Percentiles rank a stretch among this genome's conserved stretches.
Evolutionary conservation across 192 early-diverging fungal genomes (phyloP).

Genomic region (Globomyces pollinis-pini): DNA sequence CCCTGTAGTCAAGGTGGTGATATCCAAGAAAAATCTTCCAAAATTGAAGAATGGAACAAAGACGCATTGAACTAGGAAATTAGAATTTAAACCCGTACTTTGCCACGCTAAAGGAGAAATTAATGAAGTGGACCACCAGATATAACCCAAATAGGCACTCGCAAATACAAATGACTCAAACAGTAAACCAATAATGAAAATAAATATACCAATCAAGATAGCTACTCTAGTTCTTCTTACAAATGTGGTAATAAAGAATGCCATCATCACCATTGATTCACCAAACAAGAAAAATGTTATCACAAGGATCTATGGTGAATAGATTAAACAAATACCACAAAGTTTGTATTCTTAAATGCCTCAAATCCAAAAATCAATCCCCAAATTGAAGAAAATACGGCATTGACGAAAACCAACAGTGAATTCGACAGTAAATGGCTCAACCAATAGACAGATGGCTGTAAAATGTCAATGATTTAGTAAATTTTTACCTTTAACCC

Average conservation of each 20-base stretch:
- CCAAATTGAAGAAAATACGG: slow-evolving; percentile 49
- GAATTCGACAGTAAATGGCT: slow-evolving; percentile 53
- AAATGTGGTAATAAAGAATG: slow-evolving; percentile 61
- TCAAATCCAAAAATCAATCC: slow-evolving; percentile 55
- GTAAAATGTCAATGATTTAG: slow-evolving; percentile 1
- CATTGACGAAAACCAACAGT: slow-evolving; percentile 44
- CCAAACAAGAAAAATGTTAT: slow-evolving; percentile 72
- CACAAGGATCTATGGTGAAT: slow-evolving; percentile 34
- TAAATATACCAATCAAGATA: slow-evolving; percentile 65
- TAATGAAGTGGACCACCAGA: slow-evolving; percentile 38
- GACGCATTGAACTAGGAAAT: too few species aligned
- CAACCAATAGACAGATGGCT: slow-evolving; percentile 38
- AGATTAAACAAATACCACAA: too few species aligned
- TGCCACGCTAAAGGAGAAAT: slow-evolving; percentile 16
- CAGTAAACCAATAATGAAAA: slow-evolving; percentile 70
- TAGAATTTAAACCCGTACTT: too few species aligned
- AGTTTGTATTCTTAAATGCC: slow-evolving; percentile 47
- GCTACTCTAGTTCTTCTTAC: slow-evolving; percentile 52
- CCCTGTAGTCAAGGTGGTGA: slow-evolving; percentile 52
- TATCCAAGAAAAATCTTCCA: slow-evolving; percentile 63
- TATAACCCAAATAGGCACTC: slow-evolving; percentile 36
- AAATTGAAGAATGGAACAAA: slow-evolving; percentile 34
- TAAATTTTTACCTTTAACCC: slow-evolving; percentile 60
- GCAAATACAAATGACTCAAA: slow-evolving; percentile 56
- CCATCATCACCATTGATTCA: slow-evolving; percentile 62